A percentile compares a stretch with the other conserved stretches of the same genome.
phyloP scores from a whole-genome alignment of 1,284 basidiomycete species.

The Xanthoconium separans region DNA sequence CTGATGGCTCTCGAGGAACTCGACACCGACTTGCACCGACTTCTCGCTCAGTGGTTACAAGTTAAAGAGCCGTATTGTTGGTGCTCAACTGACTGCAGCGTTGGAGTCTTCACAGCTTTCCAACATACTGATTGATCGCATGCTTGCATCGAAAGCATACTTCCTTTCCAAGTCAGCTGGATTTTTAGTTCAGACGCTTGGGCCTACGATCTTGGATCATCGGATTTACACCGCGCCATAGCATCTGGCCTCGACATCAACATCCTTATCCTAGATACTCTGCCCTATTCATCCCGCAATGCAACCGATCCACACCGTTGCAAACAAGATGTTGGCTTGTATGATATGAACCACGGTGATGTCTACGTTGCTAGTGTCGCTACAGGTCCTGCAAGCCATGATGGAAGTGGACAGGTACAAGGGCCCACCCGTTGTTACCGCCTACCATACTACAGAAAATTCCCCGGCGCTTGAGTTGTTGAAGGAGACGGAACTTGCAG shows the following conservation, averaged over 20 bases:
- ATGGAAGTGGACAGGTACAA: slow-evolving; percentile 89
- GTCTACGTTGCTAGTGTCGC: slow-evolving; percentile 96
- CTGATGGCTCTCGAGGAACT: slow-evolving; percentile 52
- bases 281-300: slow-evolving; percentile 81
- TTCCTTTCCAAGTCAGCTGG: slow-evolving; percentile 78
- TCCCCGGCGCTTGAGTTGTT: slow-evolving; percentile 84
- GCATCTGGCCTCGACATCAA: slow-evolving; percentile 92
- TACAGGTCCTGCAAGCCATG: slow-evolving; percentile 88
- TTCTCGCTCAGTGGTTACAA: slow-evolving; percentile 76
- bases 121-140: slow-evolving; percentile 49
- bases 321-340: slow-evolving; percentile 93
- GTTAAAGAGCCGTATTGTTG: slow-evolving; percentile 63
- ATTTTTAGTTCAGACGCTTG: slow-evolving; percentile 98
- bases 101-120: slow-evolving; percentile 48
- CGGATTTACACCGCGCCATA: slow-evolving; percentile 93
- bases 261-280: slow-evolving; percentile 92
- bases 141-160: slow-evolving; percentile 60
- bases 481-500: slow-evolving; percentile 96
- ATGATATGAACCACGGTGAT: slow-evolving; percentile 98
- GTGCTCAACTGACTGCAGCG: slow-evolving; percentile 55
- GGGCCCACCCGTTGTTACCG: slow-evolving; percentile 91
- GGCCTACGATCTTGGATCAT: slow-evolving; percentile 97
- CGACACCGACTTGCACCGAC: slow-evolving; percentile 61
- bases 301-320: slow-evolving; percentile 68
- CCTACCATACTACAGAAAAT: slow-evolving; percentile 89